phyloP scores from a whole-genome alignment of 495 filamentous ascomycete genomes.

The Bryoglossum gracile region DNA sequence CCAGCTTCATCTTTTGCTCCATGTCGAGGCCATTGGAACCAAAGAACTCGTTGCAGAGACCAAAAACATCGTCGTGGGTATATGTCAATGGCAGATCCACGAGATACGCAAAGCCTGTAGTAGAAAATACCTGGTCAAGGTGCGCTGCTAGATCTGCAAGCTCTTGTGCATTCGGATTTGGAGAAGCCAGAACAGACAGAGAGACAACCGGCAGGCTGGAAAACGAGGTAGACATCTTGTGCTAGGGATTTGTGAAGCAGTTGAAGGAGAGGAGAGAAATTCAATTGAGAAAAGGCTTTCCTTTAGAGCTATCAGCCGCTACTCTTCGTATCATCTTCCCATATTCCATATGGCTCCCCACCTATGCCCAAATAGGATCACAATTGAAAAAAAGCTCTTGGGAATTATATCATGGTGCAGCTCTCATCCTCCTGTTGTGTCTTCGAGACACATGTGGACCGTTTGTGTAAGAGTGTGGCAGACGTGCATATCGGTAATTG shows the following conservation, averaged over 20 bases:
- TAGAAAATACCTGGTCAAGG: constrained; percentile 36
- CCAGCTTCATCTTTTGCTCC: constrained; percentile 34
- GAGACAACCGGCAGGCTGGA: constrained; percentile 39
- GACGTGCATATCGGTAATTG: no score
- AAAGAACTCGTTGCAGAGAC: constrained; percentile 36
- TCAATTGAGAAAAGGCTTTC: no score
- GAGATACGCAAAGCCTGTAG: constrained; percentile 41
- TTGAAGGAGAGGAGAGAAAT: no score
- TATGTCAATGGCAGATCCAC: constrained; percentile 34
- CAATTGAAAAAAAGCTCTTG: no score
- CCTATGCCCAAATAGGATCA: no score
- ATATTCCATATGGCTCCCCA: no score
- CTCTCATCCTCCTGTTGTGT: no score
- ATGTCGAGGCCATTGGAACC: constrained; percentile 19
- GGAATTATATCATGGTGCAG: no score
- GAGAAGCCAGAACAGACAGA: constrained; percentile 26
- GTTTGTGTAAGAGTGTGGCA: no score
- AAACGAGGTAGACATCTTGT: constrained; percentile 26
- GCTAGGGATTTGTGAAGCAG: neutral
- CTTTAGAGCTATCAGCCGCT: no score
- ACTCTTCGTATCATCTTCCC: no score
- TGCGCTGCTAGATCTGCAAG: constrained; percentile 25
- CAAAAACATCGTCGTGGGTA: constrained; percentile 35
- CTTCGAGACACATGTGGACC: no score
- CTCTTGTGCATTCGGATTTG: constrained; percentile 17